Conservation (phyloP, 2,329 filamentous ascomycete genomes). For the Aschersonia sp. region DNA sequence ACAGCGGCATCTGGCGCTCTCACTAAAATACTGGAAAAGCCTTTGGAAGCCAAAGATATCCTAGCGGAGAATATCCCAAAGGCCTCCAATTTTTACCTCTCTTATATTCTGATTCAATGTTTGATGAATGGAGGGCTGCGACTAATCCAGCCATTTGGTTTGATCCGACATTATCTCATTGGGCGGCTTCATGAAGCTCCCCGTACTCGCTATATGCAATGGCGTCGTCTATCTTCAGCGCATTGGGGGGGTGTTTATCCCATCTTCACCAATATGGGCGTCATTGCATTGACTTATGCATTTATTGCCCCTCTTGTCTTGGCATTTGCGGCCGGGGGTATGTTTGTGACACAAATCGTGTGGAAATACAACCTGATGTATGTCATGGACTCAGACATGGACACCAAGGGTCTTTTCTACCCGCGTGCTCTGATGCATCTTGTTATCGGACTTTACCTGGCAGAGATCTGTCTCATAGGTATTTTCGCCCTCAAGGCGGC, state of each 20-base stretch:
- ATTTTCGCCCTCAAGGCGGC: slow-evolving; percentile 60
- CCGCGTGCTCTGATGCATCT: slow-evolving; percentile 78
- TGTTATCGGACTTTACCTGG: slow-evolving; percentile 70
- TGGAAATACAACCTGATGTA: slow-evolving; percentile 87
- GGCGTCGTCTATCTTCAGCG: slow-evolving; percentile 57
- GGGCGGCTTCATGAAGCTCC: slow-evolving; percentile 66
- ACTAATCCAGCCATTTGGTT: slow-evolving; percentile 55
- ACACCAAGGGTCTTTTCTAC: slow-evolving; percentile 80
- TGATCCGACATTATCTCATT: slow-evolving; percentile 41
- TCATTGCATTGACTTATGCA: slow-evolving; percentile 74
- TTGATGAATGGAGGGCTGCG: slow-evolving; percentile 62
- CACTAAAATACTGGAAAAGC: slow-evolving; percentile 46
- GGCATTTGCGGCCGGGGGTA: slow-evolving; percentile 64
- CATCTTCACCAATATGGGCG: slow-evolving; percentile 65
- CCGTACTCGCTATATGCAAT: slow-evolving; percentile 64
- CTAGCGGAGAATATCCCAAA: slow-evolving; percentile 64
- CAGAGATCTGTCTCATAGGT: slow-evolving; percentile 70
- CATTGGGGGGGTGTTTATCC: slow-evolving; percentile 78
- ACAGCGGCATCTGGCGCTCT: slow-evolving; percentile 65
- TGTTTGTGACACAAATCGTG: slow-evolving; percentile 71
- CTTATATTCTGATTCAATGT: slow-evolving; percentile 86
- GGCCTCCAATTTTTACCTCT: slow-evolving; percentile 87
- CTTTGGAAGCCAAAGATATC: slow-evolving; percentile 44
- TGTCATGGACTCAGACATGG: slow-evolving; percentile 66
- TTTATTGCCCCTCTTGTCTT: slow-evolving; percentile 77